Evolutionary conservation across 2,329 filamentous ascomycete species (phyloP).

Genomic region (Fusarium anguioides): DNA sequence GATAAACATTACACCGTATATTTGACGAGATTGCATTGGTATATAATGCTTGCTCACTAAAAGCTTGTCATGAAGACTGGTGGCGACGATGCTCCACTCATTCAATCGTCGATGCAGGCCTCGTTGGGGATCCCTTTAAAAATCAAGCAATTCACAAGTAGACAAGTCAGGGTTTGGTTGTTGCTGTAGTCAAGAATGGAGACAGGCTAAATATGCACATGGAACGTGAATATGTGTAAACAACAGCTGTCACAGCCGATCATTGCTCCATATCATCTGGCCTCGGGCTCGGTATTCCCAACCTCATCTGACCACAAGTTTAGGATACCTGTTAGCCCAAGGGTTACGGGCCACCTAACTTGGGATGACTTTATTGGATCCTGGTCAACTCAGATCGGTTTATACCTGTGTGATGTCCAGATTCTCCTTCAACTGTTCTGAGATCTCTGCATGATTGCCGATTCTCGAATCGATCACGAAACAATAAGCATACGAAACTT

Average conservation of each 20-base stretch:
- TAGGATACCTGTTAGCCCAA: no score
- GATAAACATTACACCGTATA: not conserved
- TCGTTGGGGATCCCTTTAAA: not conserved
- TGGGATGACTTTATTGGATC: no score
- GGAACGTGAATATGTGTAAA: constrained; percentile 4
- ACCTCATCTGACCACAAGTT: not conserved
- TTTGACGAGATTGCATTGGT: not conserved
- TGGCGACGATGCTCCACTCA: constrained; percentile 16
- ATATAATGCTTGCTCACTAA: not conserved
- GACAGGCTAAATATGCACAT: not conserved
- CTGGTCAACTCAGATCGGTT: no score
- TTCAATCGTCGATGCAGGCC: constrained; percentile 16
- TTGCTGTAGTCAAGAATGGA: not conserved
- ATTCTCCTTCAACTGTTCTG: no score
- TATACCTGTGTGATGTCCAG: no score
- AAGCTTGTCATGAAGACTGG: not conserved
- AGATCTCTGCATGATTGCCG: not conserved
- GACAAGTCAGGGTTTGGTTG: not conserved
- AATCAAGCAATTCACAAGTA: constrained; percentile 11
- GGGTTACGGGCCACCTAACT: no score
- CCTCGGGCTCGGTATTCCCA: constrained; percentile 1
- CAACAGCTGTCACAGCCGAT: constrained; percentile 10
- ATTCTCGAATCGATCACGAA: not conserved
- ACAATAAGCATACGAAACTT: not conserved
- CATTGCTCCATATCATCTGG: constrained; percentile 3